Evolutionary conservation across 2,329 filamentous ascomycete genomes (phyloP), one percentile per base, ranked within the genome.

Genomic region (Fusarium sp.): DNA sequence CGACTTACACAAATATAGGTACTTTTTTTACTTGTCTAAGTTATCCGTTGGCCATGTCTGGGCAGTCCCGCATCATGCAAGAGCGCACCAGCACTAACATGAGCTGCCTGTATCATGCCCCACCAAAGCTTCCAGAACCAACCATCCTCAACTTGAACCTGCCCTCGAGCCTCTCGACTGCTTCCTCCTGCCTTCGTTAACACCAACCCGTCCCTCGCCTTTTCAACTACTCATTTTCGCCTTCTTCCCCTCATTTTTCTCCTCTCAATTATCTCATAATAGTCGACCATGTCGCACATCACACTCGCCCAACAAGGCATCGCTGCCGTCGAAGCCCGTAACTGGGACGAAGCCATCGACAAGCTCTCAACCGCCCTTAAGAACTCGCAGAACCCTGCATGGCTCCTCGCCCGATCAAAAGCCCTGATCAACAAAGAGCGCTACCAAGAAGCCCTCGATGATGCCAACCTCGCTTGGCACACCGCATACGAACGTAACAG

Each of bases 401-500:
- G 96, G 87, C 90, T 95, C 65, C 87, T 96, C 66, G 89, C 91
- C 69, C 92, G 95, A 20, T 91, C 93, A 6, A 93, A 90, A 40
- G 93, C 93, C 37, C 90, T 94, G 75, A 85, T 92, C 48, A 87
- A 91, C 60, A 83, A 85, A 4, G 83, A 83, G 68, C 82, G 88
- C 49, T 84, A 87, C 56, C 82, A 87, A 4, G 83, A 86, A 21
- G 91, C 93, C 2, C 85, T 96, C 42, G 82, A 81, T 37, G 91
- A 94, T 77, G 89, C 90, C 36, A 88, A 93, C 65, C 83, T 84
- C 46, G 91, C 89, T 4, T 85, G 91, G 52, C 79, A 85, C 36
- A 80, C 85, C 6, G 90, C 90, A 4, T 81, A 81, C 25, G 84
- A 90, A 65, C 90, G 95, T 39, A 91, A 87, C 31, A 91, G 90